Conservation (phyloP, 495 filamentous ascomycete species). For the Hypoxylon intermedium region DNA sequence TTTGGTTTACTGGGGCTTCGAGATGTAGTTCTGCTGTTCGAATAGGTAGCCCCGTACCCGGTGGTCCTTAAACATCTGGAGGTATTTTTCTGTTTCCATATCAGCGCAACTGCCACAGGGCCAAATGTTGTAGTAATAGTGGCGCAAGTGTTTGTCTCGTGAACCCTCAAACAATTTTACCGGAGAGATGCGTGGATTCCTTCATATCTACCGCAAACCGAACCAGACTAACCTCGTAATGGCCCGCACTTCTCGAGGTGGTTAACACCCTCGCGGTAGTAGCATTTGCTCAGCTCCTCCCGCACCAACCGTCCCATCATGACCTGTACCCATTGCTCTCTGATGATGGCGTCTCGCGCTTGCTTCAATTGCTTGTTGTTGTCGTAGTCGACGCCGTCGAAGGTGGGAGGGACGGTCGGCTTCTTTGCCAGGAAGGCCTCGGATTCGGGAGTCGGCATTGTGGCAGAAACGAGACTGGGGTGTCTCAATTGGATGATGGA, state of each 20-base stretch:
- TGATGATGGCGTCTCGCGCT: constrained; percentile 90
- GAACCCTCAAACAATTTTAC: constrained; percentile 3
- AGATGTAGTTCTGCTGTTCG: constrained; percentile 86
- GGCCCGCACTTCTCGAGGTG: constrained; percentile 95
- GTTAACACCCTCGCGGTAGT: constrained; percentile 91
- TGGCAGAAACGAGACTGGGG: constrained; percentile 3
- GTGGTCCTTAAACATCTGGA: constrained; percentile 83
- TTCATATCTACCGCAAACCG: too few species aligned
- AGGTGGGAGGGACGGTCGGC: constrained; percentile 90
- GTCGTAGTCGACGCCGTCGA: constrained; percentile 96
- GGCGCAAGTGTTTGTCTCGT: neutral
- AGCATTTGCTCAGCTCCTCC: constrained; percentile 96
- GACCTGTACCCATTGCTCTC: constrained; percentile 95
- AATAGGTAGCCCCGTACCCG: constrained; percentile 90
- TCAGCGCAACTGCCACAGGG: constrained; percentile 25
- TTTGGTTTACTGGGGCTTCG: constrained; percentile 50
- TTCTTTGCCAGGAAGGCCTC: constrained; percentile 91
- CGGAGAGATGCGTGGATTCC: too few species aligned
- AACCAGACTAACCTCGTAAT: constrained; percentile 79
- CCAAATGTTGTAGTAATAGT: neutral
- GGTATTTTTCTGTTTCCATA: constrained; percentile 77
- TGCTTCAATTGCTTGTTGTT: constrained; percentile 89
- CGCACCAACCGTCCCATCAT: constrained; percentile 97
- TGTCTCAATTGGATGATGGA: neutral
- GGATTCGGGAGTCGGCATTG: constrained; percentile 91